These are phyloP conservation scores for Dipteronia dyeriana DNA, from an alignment of 345 rosid genomes.

Conservation along the genomic window DNA sequence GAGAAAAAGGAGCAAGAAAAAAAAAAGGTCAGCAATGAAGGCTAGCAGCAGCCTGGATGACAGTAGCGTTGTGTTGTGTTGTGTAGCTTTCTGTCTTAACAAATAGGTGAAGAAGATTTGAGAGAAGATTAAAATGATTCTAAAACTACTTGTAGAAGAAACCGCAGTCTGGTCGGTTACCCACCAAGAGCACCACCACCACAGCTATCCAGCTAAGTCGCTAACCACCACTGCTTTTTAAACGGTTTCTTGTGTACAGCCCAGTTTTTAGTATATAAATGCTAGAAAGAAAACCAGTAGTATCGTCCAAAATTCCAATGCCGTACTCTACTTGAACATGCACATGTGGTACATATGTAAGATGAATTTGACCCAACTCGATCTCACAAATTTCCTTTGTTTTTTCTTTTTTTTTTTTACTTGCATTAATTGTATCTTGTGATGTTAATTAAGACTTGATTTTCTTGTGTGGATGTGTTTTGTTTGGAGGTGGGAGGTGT, in stretches of 20 bases:
- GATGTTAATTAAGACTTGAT: background rate
- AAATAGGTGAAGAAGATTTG: background rate
- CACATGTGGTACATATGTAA: background rate
- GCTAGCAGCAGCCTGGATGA: background rate
- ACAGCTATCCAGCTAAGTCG: background rate
- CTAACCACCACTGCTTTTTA: too few species aligned
- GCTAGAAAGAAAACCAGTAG: too few species aligned
- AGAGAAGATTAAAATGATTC: background rate
- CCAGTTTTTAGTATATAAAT: too few species aligned
- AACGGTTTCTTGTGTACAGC: too few species aligned
- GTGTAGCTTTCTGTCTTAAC: background rate
- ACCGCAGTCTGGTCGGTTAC: background rate
- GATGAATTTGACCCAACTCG: background rate
- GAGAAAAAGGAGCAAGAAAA: background rate
- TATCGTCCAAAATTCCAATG: background rate
- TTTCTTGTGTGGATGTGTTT: background rate
- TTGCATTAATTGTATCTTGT: background rate
- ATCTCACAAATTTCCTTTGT: background rate
- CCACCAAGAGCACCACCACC: background rate
- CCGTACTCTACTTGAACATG: background rate
- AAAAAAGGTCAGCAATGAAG: conserved; percentile 2
- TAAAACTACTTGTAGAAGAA: background rate
- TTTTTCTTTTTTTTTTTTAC: too few species aligned
- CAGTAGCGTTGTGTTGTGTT: background rate
- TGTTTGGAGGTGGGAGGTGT: background rate